Conservation (phyloP, 192 early-diverging fungal species). For the Rhizoclosmatium sp. region DNA sequence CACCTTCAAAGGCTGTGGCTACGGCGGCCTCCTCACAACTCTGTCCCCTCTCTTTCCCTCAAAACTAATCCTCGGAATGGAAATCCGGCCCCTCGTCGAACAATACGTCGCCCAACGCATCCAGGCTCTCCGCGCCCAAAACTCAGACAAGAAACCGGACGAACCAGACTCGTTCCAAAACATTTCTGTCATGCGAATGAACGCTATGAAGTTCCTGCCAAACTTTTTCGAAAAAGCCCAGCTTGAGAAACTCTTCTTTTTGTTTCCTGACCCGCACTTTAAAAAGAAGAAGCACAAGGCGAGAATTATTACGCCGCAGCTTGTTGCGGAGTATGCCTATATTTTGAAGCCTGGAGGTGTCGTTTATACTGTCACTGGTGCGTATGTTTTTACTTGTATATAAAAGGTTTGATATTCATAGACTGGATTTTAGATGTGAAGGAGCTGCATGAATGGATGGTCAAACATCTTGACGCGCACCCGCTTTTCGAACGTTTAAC, state of each 20-base stretch:
- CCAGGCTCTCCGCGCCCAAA: constrained; percentile 68
- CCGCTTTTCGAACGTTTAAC: constrained; percentile 86
- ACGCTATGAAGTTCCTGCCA: constrained; percentile 98
- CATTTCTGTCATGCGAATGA: constrained; percentile 95
- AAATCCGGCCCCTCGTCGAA: constrained; percentile 95
- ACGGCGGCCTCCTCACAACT: constrained; percentile 87
- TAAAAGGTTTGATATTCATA: too few relatives aligned
- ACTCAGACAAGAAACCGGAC: constrained; percentile 53
- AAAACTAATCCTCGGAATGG: constrained; percentile 97
- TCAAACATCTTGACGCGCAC: constrained; percentile 90
- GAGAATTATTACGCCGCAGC: constrained; percentile 87
- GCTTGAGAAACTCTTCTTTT: constrained; percentile 95
- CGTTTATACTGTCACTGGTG: constrained; percentile 94
- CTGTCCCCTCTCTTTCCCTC: constrained; percentile 91
- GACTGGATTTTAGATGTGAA: constrained; percentile 46
- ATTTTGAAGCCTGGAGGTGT: constrained; percentile 87
- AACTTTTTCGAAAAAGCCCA: constrained; percentile 98
- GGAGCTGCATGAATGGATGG: constrained; percentile 89
- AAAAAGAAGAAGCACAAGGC: constrained; percentile 99
- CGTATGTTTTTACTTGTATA: too few relatives aligned
- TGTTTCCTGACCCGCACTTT: constrained; percentile 99
- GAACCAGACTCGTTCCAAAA: constrained; percentile 89
- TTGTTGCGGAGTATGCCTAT: constrained; percentile 97
- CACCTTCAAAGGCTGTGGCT: constrained; percentile 78
- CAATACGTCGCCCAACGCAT: constrained; percentile 92